Base-by-base conservation (phyloP, 1,284 basidiomycete species). In the Ganoderma sp. region DNA sequence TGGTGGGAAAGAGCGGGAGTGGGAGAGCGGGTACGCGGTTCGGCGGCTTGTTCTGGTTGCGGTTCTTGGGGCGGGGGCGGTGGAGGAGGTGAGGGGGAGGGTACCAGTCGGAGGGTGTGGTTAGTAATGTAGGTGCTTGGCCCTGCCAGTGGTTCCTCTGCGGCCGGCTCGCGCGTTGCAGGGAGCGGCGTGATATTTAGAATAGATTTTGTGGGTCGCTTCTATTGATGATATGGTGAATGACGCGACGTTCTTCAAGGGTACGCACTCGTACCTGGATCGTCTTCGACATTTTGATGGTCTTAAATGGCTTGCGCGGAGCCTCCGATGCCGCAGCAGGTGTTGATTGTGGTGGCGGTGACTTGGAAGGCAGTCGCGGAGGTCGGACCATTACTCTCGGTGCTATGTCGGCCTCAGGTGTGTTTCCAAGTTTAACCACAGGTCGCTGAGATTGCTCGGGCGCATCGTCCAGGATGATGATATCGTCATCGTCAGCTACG, bases 401-500 rank as follows among this genome's bases (percentile, higher is more conserved):
- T 39, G 32, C 10, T 39, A 19, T 34, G 7, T n/a, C 32, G 17
- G 10, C 32, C 2, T n/a, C 22, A 19, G 17, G 32, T 34, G 22
- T 15, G 37, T 3, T 42, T 32, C 12, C 25, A 32, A 9, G 52
- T 9, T 58, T 9, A 22, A 34, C 56, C n/a, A 39, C 9, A 12
- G 37, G 12, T n/a, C 19, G 56, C 10, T 37, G 56, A 58, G 34
- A 58, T n/a, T 25, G 45, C 32, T 56, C 10, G 3, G 65, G 59
- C 8, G 15, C 39, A 1, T 37, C 54, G 42, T 63, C 66, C 14
- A 67, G 43, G 0, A 63, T 59, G 10, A 63, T 54, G 57, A 64
- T 60, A 59, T 67, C 66, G 3, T 64, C 61, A 6, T 64, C 61
- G 61, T 63, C 61, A 8, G 59, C 61, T 15, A 17, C 10, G 7